A percentile compares a stretch with the other conserved stretches of the same genome.
These are phyloP conservation scores for Castanea mollissima DNA, from an alignment of 306 rosid genomes.

Conservation along the genomic window DNA sequence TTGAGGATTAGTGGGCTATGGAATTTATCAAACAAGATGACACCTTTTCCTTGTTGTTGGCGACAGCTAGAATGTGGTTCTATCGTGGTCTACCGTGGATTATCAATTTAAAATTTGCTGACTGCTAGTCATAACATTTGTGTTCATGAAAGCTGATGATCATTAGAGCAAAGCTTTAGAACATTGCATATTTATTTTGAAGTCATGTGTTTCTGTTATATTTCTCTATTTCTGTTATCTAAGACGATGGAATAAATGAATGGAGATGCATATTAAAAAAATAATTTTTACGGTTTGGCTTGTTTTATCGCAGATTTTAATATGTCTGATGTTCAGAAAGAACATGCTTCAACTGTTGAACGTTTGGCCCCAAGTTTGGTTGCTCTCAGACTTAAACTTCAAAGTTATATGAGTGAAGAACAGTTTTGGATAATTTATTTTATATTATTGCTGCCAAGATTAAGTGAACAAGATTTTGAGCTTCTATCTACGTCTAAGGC, in stretches of 20 bases:
- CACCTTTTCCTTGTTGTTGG: background rate
- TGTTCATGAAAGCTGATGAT: background rate
- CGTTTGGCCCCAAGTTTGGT: constrained; percentile 60
- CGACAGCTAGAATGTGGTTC: background rate
- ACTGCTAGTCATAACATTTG: background rate
- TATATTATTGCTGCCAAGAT: constrained; percentile 71
- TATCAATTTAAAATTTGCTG: background rate
- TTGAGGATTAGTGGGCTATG: background rate
- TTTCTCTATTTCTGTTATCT: background rate
- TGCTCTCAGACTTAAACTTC: constrained; percentile 52
- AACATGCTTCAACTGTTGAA: constrained; percentile 65
- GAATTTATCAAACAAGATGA: background rate
- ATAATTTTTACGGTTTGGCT: background rate
- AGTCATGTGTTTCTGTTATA: background rate
- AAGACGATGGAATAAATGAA: background rate
- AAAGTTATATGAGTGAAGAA: constrained; percentile 66
- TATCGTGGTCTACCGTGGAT: background rate
- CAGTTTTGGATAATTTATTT: constrained; percentile 90
- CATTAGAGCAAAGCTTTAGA: background rate
- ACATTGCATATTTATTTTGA: background rate
- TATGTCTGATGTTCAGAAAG: constrained; percentile 71
- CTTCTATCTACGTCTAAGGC: constrained; percentile 70
- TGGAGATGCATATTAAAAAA: background rate
- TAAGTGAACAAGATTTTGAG: constrained; percentile 59
- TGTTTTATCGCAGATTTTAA: constrained; percentile 61